These are phyloP conservation scores for Pythium scleroteichum DNA, from an alignment of 352 stramenopile genomes.

Conservation along the genomic window DNA sequence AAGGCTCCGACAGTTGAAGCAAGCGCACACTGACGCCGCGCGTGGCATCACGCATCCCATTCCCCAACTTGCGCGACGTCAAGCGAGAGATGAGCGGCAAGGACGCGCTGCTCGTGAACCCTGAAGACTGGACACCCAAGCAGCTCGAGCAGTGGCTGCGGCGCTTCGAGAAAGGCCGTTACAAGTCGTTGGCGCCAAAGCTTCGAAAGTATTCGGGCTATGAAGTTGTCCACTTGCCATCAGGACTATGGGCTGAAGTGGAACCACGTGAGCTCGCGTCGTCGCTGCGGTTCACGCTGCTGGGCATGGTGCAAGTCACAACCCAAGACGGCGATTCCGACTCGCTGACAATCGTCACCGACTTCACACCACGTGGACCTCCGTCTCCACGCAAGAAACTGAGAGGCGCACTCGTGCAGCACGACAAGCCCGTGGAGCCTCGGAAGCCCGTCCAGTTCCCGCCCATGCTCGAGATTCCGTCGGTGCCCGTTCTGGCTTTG, in stretches of 20 bases:
- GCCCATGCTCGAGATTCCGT: slow-evolving; percentile 77
- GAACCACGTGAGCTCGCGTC: slow-evolving; percentile 59
- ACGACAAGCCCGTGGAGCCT: slow-evolving; percentile 9
- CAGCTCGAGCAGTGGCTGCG: slow-evolving; percentile 37
- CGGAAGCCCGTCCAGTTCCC: slow-evolving; percentile 64
- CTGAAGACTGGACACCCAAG: slow-evolving; percentile 75
- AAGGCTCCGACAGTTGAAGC: neutral
- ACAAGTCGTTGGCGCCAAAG: slow-evolving; percentile 49
- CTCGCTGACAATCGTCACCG: slow-evolving; percentile 59
- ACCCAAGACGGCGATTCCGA: slow-evolving; percentile 38
- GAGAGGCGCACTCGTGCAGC: slow-evolving; percentile 13
- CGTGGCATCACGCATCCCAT: slow-evolving; percentile 12
- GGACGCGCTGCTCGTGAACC: slow-evolving; percentile 73
- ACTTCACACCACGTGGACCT: slow-evolving; percentile 50
- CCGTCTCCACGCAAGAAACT: slow-evolving; percentile 27
- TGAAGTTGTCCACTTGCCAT: slow-evolving; percentile 66
- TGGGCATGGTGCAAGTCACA: slow-evolving; percentile 83
- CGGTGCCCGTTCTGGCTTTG: slow-evolving; percentile 50
- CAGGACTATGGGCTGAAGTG: slow-evolving; percentile 52
- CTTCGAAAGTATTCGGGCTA: slow-evolving; percentile 62
- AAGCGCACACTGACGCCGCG: neutral
- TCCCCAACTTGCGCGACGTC: neutral
- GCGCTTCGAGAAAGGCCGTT: slow-evolving; percentile 61
- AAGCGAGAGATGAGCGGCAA: slow-evolving; percentile 21
- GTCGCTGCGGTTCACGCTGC: slow-evolving; percentile 78